A percentile compares a stretch with the other conserved stretches of the same genome.
Conservation (phyloP, 176 grass and related monocot species). For the Saccharum spontaneum region DNA sequence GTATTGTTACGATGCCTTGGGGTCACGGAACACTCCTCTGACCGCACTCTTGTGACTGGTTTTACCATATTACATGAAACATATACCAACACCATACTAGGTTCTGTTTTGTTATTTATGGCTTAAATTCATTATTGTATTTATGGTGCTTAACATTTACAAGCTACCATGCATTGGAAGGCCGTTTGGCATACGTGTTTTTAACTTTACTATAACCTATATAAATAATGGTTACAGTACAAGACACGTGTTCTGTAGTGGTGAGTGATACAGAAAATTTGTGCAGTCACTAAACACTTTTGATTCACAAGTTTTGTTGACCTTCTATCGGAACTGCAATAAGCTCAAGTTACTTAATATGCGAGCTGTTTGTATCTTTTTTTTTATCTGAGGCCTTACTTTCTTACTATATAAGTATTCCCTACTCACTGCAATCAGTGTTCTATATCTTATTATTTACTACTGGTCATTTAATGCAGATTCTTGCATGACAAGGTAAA, state of each 20-base stretch:
- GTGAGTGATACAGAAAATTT: not conserved
- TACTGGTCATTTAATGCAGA: constrained; percentile 41
- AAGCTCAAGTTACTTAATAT: not conserved
- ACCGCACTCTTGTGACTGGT: not conserved
- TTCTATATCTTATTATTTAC: constrained; percentile 4
- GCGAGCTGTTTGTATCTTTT: not conserved
- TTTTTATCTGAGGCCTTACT: not conserved
- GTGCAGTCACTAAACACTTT: not conserved
- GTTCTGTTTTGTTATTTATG: not conserved
- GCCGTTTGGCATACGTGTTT: not conserved
- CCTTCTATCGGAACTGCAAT: not conserved
- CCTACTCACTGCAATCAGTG: not conserved
- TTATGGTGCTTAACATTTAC: not conserved
- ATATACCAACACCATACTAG: not conserved
- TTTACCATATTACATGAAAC: not conserved
- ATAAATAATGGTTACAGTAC: not conserved
- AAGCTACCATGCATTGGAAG: not conserved
- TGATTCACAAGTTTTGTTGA: not conserved
- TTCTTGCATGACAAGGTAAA: constrained; percentile 99
- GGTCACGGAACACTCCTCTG: not conserved
- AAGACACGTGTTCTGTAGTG: not conserved
- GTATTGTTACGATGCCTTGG: not conserved
- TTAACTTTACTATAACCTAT: constrained; percentile 7
- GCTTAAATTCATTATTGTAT: not conserved
- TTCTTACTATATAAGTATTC: not conserved